These are phyloP conservation scores for Nitzschia putrida DNA, from an alignment of 108 stramenopile genomes.

Conservation along the genomic window DNA sequence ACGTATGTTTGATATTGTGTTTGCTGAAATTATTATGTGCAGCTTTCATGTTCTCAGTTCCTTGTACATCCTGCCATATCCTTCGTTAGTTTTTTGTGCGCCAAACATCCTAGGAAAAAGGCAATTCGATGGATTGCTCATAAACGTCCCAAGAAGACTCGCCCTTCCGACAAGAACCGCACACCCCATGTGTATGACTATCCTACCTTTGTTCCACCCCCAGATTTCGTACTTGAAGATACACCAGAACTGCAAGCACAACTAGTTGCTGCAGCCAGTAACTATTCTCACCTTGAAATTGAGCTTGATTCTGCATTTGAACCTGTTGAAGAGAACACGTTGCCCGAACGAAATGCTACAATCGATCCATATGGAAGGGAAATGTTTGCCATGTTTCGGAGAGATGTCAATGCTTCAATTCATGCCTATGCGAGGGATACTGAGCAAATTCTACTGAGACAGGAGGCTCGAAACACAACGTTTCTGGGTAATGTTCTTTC, in stretches of 20 bases:
- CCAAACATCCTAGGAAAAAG: slow-evolving; percentile 86
- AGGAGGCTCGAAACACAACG: too few species aligned
- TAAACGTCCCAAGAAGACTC: slow-evolving; percentile 80
- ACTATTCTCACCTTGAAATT: slow-evolving; percentile 18
- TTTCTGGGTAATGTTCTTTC: too few species aligned
- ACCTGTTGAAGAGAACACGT: slow-evolving; percentile 20
- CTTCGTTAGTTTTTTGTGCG: slow-evolving; percentile 39
- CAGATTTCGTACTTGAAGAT: slow-evolving; percentile 76
- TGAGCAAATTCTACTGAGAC: too few species aligned
- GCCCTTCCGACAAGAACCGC: slow-evolving; percentile 82
- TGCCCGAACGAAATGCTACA: background rate
- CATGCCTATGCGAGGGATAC: too few species aligned
- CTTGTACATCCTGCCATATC: background rate
- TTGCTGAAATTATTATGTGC: too few species aligned
- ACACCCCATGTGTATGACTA: slow-evolving; percentile 65
- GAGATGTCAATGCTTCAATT: too few species aligned
- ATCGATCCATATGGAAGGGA: background rate
- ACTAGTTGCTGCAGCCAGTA: too few species aligned
- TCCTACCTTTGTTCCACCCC: slow-evolving; percentile 56
- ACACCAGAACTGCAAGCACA: background rate
- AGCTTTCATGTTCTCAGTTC: background rate
- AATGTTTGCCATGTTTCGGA: background rate
- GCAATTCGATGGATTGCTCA: slow-evolving; percentile 79
- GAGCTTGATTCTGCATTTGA: slow-evolving; percentile 27
- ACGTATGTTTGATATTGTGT: too few species aligned